Conservation (phyloP, 1,284 basidiomycete genomes). For the Ganoderma resinaceum region DNA sequence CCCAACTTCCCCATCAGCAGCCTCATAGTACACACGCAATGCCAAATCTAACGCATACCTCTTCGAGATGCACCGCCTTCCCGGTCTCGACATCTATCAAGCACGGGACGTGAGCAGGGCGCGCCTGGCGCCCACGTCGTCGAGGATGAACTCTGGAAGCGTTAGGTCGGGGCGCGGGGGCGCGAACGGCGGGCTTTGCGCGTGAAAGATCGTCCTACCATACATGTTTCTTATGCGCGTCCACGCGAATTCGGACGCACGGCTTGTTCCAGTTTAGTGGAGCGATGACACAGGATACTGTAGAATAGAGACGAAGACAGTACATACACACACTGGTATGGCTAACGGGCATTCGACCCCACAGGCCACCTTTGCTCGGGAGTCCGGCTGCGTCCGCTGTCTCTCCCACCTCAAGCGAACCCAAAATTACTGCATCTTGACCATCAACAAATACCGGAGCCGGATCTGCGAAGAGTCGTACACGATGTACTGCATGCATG, state of each 20-base stretch:
- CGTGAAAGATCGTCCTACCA: slow-evolving; percentile 2
- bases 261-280: background rate
- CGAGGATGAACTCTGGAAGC: slow-evolving; percentile 6
- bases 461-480: slow-evolving; percentile 51
- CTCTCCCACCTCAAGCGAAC: background rate
- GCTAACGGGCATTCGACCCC: background rate
- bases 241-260: background rate
- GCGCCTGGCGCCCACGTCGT: background rate
- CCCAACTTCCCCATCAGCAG: background rate
- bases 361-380: background rate
- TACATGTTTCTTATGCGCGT: no score
- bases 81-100: slow-evolving; percentile 4
- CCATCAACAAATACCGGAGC: slow-evolving; percentile 50
- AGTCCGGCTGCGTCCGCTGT: background rate
- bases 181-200: background rate
- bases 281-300: background rate
- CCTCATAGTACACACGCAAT: background rate
- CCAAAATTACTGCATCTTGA: slow-evolving; percentile 42
- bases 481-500: slow-evolving; percentile 42
- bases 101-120: background rate
- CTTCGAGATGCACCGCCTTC: background rate
- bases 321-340: background rate
- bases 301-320: background rate
- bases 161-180: slow-evolving; percentile 5
- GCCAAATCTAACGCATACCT: background rate